These are phyloP conservation scores for Allium fistulosum DNA, from an alignment of 106 monocot species.

Conservation along the genomic window DNA sequence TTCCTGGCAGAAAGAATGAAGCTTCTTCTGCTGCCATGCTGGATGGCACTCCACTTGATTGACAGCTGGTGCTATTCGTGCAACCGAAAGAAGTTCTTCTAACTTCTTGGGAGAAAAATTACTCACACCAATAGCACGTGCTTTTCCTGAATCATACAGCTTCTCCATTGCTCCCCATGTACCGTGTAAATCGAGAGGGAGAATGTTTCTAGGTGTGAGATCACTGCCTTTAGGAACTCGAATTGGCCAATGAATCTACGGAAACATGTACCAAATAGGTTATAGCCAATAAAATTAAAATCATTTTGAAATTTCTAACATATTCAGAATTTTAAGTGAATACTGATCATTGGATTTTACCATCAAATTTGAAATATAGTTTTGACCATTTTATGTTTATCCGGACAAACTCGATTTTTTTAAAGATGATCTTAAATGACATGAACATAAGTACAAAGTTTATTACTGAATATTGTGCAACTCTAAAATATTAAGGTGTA, in stretches of 20 bases:
- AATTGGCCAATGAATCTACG: constrained; percentile 65
- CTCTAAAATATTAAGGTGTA: too few relatives aligned
- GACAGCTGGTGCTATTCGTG: constrained; percentile 69
- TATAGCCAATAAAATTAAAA: background rate
- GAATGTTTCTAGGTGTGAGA: constrained; percentile 33
- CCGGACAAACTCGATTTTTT: too few relatives aligned
- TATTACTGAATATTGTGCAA: too few relatives aligned
- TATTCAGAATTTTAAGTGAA: too few relatives aligned
- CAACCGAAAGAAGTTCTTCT: constrained; percentile 41
- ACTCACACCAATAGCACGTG: constrained; percentile 81
- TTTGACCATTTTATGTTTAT: too few relatives aligned
- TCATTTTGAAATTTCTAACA: too few relatives aligned
- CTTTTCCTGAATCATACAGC: constrained; percentile 58
- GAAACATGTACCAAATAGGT: background rate
- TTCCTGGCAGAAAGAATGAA: constrained; percentile 42
- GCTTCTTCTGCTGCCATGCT: constrained; percentile 73
- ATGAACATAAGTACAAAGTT: too few relatives aligned
- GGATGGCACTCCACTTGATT: constrained; percentile 88
- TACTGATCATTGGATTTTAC: too few relatives aligned
- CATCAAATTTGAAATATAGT: too few relatives aligned
- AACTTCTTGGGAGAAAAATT: constrained; percentile 86
- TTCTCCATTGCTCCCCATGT: constrained; percentile 87
- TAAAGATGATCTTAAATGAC: too few relatives aligned
- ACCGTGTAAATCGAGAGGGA: constrained; percentile 46
- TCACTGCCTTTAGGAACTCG: constrained; percentile 49